These are phyloP conservation scores for Neurospora terricola DNA, from an alignment of 495 filamentous ascomycete species.

Conservation along the genomic window DNA sequence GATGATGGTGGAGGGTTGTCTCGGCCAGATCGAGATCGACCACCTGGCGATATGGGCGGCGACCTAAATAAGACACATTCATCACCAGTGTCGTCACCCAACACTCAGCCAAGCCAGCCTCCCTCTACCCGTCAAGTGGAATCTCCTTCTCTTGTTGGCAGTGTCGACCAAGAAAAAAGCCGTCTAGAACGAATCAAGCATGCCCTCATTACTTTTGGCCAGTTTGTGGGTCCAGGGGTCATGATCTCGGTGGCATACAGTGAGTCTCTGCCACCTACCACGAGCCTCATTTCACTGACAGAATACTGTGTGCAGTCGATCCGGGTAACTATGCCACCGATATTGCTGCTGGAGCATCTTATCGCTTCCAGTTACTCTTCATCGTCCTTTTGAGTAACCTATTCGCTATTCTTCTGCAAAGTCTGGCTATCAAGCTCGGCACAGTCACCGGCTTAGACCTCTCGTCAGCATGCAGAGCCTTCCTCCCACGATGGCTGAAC, in stretches of 20 bases:
- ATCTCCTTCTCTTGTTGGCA: not conserved
- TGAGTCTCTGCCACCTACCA: constrained; percentile 14
- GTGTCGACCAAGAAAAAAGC: not conserved
- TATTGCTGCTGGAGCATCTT: constrained; percentile 60
- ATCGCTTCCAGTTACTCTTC: constrained; percentile 61
- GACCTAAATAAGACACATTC: not conserved
- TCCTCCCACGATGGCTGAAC: constrained; percentile 70
- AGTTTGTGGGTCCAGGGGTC: constrained; percentile 81
- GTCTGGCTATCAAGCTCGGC: constrained; percentile 73
- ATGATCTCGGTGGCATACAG: constrained; percentile 65
- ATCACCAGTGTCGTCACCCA: not conserved
- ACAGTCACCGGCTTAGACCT: constrained; percentile 78
- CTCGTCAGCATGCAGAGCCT: constrained; percentile 65
- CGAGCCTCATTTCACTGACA: constrained; percentile 13
- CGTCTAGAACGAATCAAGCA: constrained; percentile 19
- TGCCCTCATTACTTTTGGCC: constrained; percentile 51
- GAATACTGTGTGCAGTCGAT: constrained; percentile 45
- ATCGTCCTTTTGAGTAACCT: constrained; percentile 75
- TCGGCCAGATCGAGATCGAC: not conserved
- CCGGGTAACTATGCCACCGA: constrained; percentile 83
- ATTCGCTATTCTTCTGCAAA: constrained; percentile 76
- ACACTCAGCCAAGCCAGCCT: not conserved
- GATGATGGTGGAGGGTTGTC: not conserved
- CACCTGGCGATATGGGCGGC: not conserved
- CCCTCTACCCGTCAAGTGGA: not conserved